A percentile compares a stretch with the other conserved stretches of the same genome.
These are phyloP conservation scores for Spirogloea muscicola DNA, from an alignment of 139 green algal genomes.

Conservation along the genomic window DNA sequence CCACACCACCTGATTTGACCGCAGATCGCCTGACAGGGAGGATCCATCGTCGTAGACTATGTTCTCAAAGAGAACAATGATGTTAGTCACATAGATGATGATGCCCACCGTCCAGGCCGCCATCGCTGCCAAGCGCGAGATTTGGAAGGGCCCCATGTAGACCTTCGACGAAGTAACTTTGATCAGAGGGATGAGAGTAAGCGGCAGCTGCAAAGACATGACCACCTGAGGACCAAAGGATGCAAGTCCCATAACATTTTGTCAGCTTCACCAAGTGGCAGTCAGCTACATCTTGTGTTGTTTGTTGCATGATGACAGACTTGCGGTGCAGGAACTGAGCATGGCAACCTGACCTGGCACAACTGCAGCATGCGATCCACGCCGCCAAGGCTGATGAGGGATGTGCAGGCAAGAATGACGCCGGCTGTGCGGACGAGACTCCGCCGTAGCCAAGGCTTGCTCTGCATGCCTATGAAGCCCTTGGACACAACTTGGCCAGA, in stretches of 20 bases:
- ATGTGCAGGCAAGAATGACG: neutral
- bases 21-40: neutral
- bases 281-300: too few species aligned
- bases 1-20: slow-evolving; percentile 8
- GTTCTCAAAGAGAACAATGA: neutral
- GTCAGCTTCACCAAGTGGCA: too few species aligned
- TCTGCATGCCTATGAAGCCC: neutral
- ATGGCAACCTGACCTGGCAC: too few species aligned
- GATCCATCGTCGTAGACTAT: neutral
- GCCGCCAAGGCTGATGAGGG: slow-evolving; percentile 15
- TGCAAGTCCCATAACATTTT: slow-evolving; percentile 30
- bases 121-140: neutral
- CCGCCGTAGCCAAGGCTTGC: neutral
- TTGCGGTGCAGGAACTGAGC: too few species aligned
- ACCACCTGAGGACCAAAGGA: slow-evolving; percentile 37
- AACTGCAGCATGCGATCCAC: slow-evolving; percentile 15
- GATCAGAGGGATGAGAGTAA: slow-evolving; percentile 50
- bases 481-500: neutral
- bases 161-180: slow-evolving; percentile 29
- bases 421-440: neutral
- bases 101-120: slow-evolving; percentile 1
- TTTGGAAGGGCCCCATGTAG: slow-evolving; percentile 32
- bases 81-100: neutral
- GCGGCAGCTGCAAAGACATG: slow-evolving; percentile 47
- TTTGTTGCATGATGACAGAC: too few species aligned